Base-by-base conservation (phyloP, 2,329 filamentous ascomycete genomes). In the Hymenoscyphus fraxineus region DNA sequence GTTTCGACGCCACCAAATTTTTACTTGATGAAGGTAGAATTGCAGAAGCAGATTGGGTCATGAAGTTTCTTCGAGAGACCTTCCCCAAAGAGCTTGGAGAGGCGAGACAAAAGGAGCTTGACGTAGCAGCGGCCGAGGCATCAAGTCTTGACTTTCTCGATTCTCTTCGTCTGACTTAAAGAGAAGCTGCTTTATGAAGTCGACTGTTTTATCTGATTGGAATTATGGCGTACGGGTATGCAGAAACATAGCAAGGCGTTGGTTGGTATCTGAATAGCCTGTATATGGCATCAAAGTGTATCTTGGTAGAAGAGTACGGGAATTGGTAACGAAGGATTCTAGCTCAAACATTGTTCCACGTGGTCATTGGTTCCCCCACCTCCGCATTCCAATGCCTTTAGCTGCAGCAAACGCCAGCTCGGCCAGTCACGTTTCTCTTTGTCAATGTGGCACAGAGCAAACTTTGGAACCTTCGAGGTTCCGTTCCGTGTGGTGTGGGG, bases 71-170 rank as follows among this genome's bases (percentile, higher is more conserved):
- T 13, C 65, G 69, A 6, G 65, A 55, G 2, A 68, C 67, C 38
- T 74, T 67, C 60, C 64, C 71, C 2, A 61, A 67, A 54, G 60
- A 70, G 27, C 44, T 73, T 12, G 70, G 70, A 7, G 55, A 60
- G 56, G 15, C 27, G 15, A 10, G 60, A 69, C 51, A 63, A 58
- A n/a, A 60, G 60, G 22, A 66, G 16, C 39, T 69, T 10, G 63
- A 68, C 32, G 60, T 66, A 32, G 67, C 65, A 9, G 66, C 67
- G 22, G 68, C 70, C 31, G 72, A 74, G 55, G 71, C 71, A 10
- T 67, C 69, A 35, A 71, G 66, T 60, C 64, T 74, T 32, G 65
- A 71, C 58, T 54, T 73, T 22, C 60, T 75, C 38, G 70, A 70
- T 38, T 58, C 60, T 19, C 59, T 71, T 7, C 66, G 62, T 44